Evolutionary conservation across 2,329 filamentous ascomycete genomes (phyloP), one percentile per base, ranked within the genome.

Genomic region (Pseudogymnoascus sp.): DNA sequence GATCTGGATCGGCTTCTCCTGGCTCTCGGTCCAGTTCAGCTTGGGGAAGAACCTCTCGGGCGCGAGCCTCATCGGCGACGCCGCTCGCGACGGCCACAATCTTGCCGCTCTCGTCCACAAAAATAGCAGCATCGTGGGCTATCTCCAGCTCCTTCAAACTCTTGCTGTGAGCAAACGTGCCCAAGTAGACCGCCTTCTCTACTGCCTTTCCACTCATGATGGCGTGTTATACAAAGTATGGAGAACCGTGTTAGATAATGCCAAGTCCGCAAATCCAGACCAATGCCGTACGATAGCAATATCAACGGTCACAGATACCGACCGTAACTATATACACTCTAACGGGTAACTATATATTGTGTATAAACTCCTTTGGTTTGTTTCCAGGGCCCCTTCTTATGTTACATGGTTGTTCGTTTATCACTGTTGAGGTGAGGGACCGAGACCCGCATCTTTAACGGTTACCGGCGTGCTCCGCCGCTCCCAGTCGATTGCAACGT

Each of bases 141-240:
- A 81, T 78, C 38, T 83, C 80, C n/a, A 84, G 73, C 43, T 77
- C 74, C 11, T 74, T 75, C 60, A 78, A 73, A 21, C 71, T 79
- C 69, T 71, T 77, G 70, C 72, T 83, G 70, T 88, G 83, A 11
- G 88, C 81, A 69, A 89, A 88, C 0, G 83, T 80, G 11, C 87
- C 87, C 18, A 80, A 65, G 69, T 85, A 89, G 52, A 89, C 70
- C 0, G 76, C 2, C 62, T 59, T 60, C 45, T 62, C 63, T 64
- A 58, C 35, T 43, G 9, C 45, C 45, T 58, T 60, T 23, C 59
- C 38, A 28, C 59, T 73, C 60, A 63, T 64, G 21, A n/a, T 60
- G 33, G 23, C 58, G 18, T 60, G 49, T 55, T 55, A 60, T 60
- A 40, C 58, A 40, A 18, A 3, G 58, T 37, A 59, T 60, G 12